Evolutionary conservation across 495 filamentous ascomycete species (phyloP), one percentile per base, ranked within the genome.

Genomic region (Annulohypoxylon bovei): DNA sequence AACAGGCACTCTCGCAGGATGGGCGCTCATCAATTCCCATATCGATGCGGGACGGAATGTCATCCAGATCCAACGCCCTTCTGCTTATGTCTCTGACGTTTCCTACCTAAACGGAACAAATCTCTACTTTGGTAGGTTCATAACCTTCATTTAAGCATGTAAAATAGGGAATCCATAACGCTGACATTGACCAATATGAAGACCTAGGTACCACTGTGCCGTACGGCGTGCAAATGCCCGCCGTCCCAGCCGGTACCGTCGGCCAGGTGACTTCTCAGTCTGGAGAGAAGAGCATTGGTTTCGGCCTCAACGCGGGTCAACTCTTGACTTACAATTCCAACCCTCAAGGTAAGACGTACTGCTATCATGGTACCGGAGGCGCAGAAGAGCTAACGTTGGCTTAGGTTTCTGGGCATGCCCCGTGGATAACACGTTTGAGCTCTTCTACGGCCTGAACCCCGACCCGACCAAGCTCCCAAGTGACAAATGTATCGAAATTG

Each of bases 61-160:
- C 20, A 68, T 68, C 49, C 65, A 68, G 32, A 55, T 68, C 49
- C 65, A 68, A 7, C 65, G 65, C 5, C 65, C 65, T 5, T 23
- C 42, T 11, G 65, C 23, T 1, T 68, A 68, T 50, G 25, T 18
- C 22, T 68, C 65, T 27, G 65, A 68, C 20, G 12, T 30, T 44
- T 54, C 65, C 20, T 62, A 55, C 57, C 30, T 68, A 18, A 62
- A 61, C 46, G 65, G 65, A 28, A 62, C 56, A 2, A 44, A 56
- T 40, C 28, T 68, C 4, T 68, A 62, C 57, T 68, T 68, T 11
- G 57, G 65, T 68, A 56, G 55, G 57, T 6, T 1, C 28, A 25
- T 11, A 37, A 1, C 18, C 32, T 2, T 9, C 28, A 22, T 16
- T n/a, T n/a, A n/a, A n/a, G n/a, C n/a, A n/a, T n/a, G n/a, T n/a